phyloP scores from a whole-genome alignment of 202 grass and related monocot species.

The Dendrocalamus latiflorus region DNA sequence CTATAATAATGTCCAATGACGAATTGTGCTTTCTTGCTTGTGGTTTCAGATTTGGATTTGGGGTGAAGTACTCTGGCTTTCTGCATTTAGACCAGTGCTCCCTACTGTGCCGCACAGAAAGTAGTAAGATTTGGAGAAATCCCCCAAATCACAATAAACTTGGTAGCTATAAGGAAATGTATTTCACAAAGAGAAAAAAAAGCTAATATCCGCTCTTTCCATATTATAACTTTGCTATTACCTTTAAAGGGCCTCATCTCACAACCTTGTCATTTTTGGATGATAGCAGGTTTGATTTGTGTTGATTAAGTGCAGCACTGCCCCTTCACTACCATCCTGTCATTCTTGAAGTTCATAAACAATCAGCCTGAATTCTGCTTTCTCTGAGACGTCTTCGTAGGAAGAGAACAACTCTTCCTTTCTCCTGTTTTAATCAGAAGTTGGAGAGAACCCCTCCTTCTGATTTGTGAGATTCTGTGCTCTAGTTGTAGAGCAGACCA shows the following conservation, averaged over 20 bases:
- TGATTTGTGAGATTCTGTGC: neutral
- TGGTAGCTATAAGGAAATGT: neutral
- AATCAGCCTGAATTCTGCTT: neutral
- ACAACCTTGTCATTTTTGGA: neutral
- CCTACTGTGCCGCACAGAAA: neutral
- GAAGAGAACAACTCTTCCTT: neutral
- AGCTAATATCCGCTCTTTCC: neutral
- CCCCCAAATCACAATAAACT: conserved; percentile 10
- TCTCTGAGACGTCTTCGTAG: neutral
- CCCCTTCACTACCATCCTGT: neutral
- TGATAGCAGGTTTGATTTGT: conserved; percentile 27
- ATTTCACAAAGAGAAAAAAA: neutral
- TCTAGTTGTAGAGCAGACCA: neutral
- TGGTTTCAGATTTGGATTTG: conserved; percentile 52
- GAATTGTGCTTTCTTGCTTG: neutral
- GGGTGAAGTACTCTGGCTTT: conserved; percentile 59
- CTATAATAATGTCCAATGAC: neutral
- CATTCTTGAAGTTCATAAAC: conserved; percentile 15
- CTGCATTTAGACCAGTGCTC: conserved; percentile 34
- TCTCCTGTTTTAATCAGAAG: conserved; percentile 20
- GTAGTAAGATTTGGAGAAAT: conserved; percentile 14
- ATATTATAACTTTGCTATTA: neutral
- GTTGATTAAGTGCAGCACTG: conserved; percentile 1
- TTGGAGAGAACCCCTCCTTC: neutral
- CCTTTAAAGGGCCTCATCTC: neutral